A percentile compares a stretch with the other conserved stretches of the same genome.
These are phyloP conservation scores for Fraxinus dipetala DNA, from an alignment of 305 asterid genomes.

Conservation along the genomic window DNA sequence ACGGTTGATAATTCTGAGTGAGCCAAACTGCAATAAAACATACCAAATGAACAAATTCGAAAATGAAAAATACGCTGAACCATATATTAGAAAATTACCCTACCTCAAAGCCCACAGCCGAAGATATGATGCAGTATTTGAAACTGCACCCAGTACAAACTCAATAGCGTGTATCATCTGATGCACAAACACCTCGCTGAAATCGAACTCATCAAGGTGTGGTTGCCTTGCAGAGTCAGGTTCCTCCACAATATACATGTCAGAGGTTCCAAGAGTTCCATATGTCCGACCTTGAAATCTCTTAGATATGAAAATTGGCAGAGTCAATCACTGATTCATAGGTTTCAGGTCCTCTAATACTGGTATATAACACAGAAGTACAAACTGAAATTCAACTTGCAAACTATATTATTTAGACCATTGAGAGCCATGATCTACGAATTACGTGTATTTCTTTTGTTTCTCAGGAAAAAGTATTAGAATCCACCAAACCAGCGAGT, in stretches of 20 bases:
- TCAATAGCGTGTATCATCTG: constrained; percentile 97
- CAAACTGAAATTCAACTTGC: not conserved
- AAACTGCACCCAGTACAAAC: constrained; percentile 94
- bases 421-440: not conserved
- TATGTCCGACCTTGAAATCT: constrained; percentile 90
- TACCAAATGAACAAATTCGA: constrained; percentile 18
- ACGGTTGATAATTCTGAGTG: constrained; percentile 96
- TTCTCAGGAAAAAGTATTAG: not conserved
- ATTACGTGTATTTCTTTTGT: not conserved
- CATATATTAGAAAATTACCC: constrained; percentile 14
- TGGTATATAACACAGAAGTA: not conserved
- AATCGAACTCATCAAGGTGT: constrained; percentile 68
- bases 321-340: constrained; percentile 21
- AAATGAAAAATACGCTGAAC: constrained; percentile 13
- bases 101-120: constrained; percentile 98
- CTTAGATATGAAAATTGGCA: constrained; percentile 37
- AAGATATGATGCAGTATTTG: constrained; percentile 96
- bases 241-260: constrained; percentile 58
- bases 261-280: constrained; percentile 74
- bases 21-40: constrained; percentile 64
- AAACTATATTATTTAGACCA: not conserved
- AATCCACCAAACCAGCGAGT: not conserved
- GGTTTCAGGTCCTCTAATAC: constrained; percentile 1
- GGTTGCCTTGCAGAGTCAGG: constrained; percentile 67
- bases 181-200: constrained; percentile 94